phyloP scores from a whole-genome alignment of 2,329 filamentous ascomycete genomes.

The Botrytis galanthina region DNA sequence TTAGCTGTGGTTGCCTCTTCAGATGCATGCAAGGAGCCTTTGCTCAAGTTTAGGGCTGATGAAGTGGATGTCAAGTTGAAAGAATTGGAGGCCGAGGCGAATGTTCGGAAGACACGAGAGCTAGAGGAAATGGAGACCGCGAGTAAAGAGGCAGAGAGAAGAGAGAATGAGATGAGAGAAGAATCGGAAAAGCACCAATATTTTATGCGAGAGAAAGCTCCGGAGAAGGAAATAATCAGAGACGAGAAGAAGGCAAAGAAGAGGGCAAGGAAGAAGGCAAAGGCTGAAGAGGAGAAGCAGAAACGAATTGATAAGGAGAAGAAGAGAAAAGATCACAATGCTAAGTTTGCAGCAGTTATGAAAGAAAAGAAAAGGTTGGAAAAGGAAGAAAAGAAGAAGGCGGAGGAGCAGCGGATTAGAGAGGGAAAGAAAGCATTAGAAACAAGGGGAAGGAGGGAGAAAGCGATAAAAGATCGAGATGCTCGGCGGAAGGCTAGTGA shows the following conservation, averaged over 20 bases:
- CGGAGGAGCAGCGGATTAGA: neutral
- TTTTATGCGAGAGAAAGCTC: neutral
- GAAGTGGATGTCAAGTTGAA: neutral
- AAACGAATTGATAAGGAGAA: neutral
- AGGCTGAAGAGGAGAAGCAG: neutral
- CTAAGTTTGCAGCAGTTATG: neutral
- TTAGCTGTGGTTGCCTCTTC: neutral
- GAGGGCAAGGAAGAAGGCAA: neutral
- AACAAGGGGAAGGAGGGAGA: neutral
- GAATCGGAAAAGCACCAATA: neutral
- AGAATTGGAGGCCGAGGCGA: neutral
- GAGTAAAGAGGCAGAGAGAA: neutral
- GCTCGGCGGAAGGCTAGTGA: fast-evolving
- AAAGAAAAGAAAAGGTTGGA: neutral
- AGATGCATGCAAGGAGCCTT: neutral
- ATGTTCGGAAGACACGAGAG: neutral
- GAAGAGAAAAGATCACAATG: neutral
- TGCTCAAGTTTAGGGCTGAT: neutral
- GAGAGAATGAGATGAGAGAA: neutral
- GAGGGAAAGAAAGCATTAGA: neutral
- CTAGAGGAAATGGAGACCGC: neutral
- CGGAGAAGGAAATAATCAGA: neutral
- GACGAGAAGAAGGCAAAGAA: neutral
- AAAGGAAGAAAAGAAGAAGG: neutral
- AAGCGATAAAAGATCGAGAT: neutral